These are phyloP conservation scores for Aspergillus vadensis DNA, from an alignment of 2,329 filamentous ascomycete species.

Conservation along the genomic window DNA sequence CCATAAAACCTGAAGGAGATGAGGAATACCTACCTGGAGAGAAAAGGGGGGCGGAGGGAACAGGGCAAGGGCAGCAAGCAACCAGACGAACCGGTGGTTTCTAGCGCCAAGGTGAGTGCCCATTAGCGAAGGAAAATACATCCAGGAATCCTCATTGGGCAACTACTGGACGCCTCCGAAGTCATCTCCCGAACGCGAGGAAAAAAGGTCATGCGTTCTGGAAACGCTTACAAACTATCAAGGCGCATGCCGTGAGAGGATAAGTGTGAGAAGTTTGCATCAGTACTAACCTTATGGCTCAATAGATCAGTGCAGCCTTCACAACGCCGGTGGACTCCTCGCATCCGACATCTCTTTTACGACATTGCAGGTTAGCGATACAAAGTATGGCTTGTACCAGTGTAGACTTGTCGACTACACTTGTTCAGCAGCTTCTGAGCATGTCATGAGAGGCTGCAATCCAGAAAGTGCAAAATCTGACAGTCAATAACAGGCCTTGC, in stretches of 20 bases:
- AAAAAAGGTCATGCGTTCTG: neutral
- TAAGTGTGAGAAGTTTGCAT: neutral
- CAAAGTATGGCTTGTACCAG: neutral
- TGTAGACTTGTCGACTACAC: neutral
- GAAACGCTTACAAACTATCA: neutral
- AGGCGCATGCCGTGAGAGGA: neutral
- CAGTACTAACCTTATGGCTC: neutral
- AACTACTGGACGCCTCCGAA: slow-evolving; percentile 1
- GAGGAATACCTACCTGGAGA: neutral
- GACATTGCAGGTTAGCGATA: neutral
- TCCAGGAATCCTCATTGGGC: slow-evolving; percentile 27
- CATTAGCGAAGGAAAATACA: slow-evolving; percentile 22
- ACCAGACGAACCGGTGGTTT: slow-evolving; percentile 9
- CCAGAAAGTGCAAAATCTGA: neutral
- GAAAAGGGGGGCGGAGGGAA: neutral
- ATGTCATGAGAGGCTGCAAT: neutral
- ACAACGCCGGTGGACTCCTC: neutral
- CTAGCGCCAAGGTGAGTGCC: slow-evolving; percentile 24
- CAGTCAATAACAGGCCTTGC: neutral
- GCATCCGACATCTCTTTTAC: neutral
- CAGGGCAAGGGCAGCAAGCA: slow-evolving; percentile 16
- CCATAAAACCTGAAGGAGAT: neutral
- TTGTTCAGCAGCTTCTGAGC: neutral
- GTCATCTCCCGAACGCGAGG: neutral
- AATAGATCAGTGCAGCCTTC: neutral